phyloP scores from a whole-genome alignment of 768 basidiomycete genomes.

The Scleroderma citrinum region DNA sequence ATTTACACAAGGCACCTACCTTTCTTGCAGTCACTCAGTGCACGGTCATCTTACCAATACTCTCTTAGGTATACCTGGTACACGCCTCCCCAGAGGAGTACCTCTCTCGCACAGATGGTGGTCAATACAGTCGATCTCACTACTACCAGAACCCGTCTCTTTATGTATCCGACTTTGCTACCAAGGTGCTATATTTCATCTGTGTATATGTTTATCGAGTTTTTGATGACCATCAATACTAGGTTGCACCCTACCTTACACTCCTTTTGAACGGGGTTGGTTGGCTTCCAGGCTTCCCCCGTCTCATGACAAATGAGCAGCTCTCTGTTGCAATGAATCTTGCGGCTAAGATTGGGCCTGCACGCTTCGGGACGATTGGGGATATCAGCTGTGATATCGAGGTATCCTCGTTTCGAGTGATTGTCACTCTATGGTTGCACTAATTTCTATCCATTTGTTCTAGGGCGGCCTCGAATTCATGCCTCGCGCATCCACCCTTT shows the following conservation, averaged over 20 bases:
- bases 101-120: constrained; percentile 51
- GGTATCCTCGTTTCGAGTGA: constrained; percentile 28
- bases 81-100: constrained; percentile 70
- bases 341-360: constrained; percentile 45
- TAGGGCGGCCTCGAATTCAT: constrained; percentile 87
- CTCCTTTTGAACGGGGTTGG: constrained; percentile 84
- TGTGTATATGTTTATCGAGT: not conserved
- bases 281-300: constrained; percentile 75
- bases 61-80: constrained; percentile 62
- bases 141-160: constrained; percentile 70
- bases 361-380: constrained; percentile 65
- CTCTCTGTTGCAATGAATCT: constrained; percentile 44
- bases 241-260: constrained; percentile 84
- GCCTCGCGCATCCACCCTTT: constrained; percentile 69
- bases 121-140: constrained; percentile 51
- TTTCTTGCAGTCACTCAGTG: not conserved
- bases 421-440: not conserved
- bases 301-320: constrained; percentile 67
- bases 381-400: constrained; percentile 90
- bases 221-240: not conserved
- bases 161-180: constrained; percentile 64
- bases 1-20: constrained; percentile 48
- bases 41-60: not conserved
- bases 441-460: not conserved
- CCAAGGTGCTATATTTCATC: constrained; percentile 41